A percentile compares a stretch with the other conserved stretches of the same genome.
These are phyloP conservation scores for Crithidia expoeki DNA, from an alignment of 208 protist genomes.

Conservation along the genomic window DNA sequence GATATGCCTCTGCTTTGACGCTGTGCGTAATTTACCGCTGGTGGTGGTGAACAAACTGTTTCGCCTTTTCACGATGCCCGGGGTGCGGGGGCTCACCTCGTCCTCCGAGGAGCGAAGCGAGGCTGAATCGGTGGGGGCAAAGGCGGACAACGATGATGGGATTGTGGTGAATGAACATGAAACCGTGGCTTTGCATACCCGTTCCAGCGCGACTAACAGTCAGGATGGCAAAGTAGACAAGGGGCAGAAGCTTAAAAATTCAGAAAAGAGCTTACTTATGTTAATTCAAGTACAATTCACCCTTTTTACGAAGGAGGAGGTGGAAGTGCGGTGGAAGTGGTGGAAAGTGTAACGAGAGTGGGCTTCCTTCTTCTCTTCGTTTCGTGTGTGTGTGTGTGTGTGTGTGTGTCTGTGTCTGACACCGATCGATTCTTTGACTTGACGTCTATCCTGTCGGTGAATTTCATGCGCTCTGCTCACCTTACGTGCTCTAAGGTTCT, in stretches of 20 bases:
- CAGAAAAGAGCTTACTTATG: constrained; percentile 44
- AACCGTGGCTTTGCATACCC: background rate
- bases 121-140: background rate
- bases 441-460: too few species aligned
- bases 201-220: background rate
- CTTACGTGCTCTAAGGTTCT: too few species aligned
- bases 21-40: constrained; percentile 43
- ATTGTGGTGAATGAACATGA: background rate
- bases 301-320: constrained; percentile 51
- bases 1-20: constrained; percentile 53
- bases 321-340: constrained; percentile 61
- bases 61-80: constrained; percentile 48
- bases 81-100: constrained; percentile 18
- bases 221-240: background rate
- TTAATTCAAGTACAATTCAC: constrained; percentile 63
- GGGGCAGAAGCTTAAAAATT: background rate
- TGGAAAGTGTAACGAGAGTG: constrained; percentile 34
- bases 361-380: constrained; percentile 15
- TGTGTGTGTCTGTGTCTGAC: too few species aligned
- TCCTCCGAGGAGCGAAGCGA: constrained; percentile 21
- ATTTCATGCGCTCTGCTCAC: too few species aligned
- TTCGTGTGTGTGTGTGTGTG: too few species aligned
- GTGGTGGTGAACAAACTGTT: constrained; percentile 69
- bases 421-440: too few species aligned
- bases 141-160: background rate